Base-by-base conservation (phyloP, 208 protist genomes). In the Crithidia thermophila region DNA sequence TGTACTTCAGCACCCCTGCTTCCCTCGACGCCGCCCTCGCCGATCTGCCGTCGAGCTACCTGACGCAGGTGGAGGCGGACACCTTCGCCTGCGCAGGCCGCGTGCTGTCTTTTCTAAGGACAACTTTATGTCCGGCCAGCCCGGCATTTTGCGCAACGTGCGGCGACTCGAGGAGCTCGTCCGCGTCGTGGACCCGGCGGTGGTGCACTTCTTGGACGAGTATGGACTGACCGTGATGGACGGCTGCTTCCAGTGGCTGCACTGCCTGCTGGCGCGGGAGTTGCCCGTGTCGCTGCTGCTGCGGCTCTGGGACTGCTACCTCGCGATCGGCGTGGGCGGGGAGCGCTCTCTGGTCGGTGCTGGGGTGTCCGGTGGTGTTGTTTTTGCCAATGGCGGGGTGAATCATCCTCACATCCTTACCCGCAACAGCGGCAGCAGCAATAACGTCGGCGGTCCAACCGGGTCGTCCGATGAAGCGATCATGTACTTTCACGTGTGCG, bases 251-350 rank as follows among this genome's bases (percentile, higher is more conserved):
- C 87, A 92, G 58, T 98, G 95, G 93, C 59, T 97, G 39, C 94
- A 98, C 68, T 98, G 95, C 82, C 36, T 98, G 14, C 76, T 98
- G 13, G 67, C 90, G 50, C 79, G 96, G 27, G 94, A 98, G 77
- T 51, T 98, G 37, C 81, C 91, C 27, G 42, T 97, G 13, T 63
- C 79, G 16, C 42, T 94, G 49, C 40, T 94, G 40, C 60, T 97
- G 42, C 75, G 82, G 13, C 71, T 98, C 16, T 98, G 91, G 87
- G 96, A 98, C 72, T 92, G 81, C 34, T 98, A 98, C 60, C 60
- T 97, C 18, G 66, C 88, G 23, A 81, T 90, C 20, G 75, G 80
- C 14, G 78, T 79, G 21, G 75, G 72, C 49, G 81, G 72, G 9
- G 72, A 60, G 50, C 37, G 56, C 16, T 37, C 60, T 3, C 7